Base-by-base conservation (phyloP, 345 rosid species). In the Eucalyptus cladocalyx region DNA sequence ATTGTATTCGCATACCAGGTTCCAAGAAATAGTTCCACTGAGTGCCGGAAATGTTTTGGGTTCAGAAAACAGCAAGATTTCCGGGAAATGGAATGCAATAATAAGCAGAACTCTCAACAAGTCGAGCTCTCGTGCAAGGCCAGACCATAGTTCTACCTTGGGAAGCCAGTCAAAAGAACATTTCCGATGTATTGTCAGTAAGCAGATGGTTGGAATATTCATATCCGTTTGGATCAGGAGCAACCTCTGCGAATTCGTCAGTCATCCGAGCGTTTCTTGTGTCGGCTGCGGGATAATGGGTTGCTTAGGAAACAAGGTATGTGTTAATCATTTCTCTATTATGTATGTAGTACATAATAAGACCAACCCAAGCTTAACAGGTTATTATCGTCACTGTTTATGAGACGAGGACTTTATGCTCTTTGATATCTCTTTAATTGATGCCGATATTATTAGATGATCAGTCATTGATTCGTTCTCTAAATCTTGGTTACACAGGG, bases 21-120 rank as follows among this genome's bases (percentile, higher is more conserved):
- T 92, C 87, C 94, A 93, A 90, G 94, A 93, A 90, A 87, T 92
- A 32, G 94, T 93, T 54, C 94, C 94, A 18, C 91, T 93, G 87
- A 91, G 81, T 48, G 91, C 94, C 3, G 90, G 91, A 30, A 93
- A 89, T 43, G 93, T 93, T 13, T 88, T 92, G 80, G 91, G 92
- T 7, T 76, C 87, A 6, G 93, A 93, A 47, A 90, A 91, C 87
- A 85, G 83, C 76, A 91, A 86, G 53, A 87, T 89, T 40, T 88
- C 92, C 1, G 7, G 26, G 85, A 86, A 86, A 90, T 93, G 93
- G 94, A 90, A 88, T 48, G 88, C 88, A 34, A 80, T 92, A 49
- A 91, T 91, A 26, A 67, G 91, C 88, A 87, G 88, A 62, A 90
- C 93, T 21, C 91, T 93, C 14, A 90, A 91, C 37, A 40, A 51